Evolutionary conservation across 2,329 filamentous ascomycete genomes (phyloP).

Genomic region (Fusarium sp.): DNA sequence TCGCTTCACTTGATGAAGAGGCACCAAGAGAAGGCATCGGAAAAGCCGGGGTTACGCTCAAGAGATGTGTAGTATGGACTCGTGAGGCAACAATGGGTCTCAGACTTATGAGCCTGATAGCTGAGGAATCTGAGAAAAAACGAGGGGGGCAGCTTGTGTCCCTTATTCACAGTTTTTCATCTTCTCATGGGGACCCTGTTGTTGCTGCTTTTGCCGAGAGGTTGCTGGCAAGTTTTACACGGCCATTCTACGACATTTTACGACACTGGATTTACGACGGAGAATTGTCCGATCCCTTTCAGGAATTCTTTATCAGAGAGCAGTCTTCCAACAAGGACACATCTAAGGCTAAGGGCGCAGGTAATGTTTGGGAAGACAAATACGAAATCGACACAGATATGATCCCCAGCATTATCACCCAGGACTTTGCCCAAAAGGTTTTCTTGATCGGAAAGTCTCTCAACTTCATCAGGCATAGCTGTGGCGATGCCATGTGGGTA

Average conservation of each 20-base stretch:
- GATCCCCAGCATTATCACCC: slow-evolving; percentile 92
- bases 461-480: slow-evolving; percentile 97
- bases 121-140: slow-evolving; percentile 85
- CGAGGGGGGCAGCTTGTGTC: slow-evolving; percentile 94
- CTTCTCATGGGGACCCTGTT: slow-evolving; percentile 94
- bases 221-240: slow-evolving; percentile 85
- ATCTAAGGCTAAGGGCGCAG: slow-evolving; percentile 71
- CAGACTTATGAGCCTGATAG: slow-evolving; percentile 91
- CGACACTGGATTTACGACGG: slow-evolving; percentile 98
- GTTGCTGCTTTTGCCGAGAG: slow-evolving; percentile 94
- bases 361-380: slow-evolving; percentile 98
- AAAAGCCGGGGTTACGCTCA: slow-evolving; percentile 91
- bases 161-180: slow-evolving; percentile 91
- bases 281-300: slow-evolving; percentile 94
- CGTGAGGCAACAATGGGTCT: slow-evolving; percentile 96
- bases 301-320: slow-evolving; percentile 94
- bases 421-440: slow-evolving; percentile 94
- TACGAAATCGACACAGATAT: slow-evolving; percentile 87
- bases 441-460: slow-evolving; percentile 98
- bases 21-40: slow-evolving; percentile 78
- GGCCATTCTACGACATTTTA: slow-evolving; percentile 96
- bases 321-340: slow-evolving; percentile 69
- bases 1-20: slow-evolving; percentile 77
- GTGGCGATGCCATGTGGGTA: slow-evolving; percentile 93
- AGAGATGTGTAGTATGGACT: slow-evolving; percentile 97